These are phyloP conservation scores for Phytopythium oedochilum DNA, from an alignment of 352 stramenopile species.

Conservation along the genomic window DNA sequence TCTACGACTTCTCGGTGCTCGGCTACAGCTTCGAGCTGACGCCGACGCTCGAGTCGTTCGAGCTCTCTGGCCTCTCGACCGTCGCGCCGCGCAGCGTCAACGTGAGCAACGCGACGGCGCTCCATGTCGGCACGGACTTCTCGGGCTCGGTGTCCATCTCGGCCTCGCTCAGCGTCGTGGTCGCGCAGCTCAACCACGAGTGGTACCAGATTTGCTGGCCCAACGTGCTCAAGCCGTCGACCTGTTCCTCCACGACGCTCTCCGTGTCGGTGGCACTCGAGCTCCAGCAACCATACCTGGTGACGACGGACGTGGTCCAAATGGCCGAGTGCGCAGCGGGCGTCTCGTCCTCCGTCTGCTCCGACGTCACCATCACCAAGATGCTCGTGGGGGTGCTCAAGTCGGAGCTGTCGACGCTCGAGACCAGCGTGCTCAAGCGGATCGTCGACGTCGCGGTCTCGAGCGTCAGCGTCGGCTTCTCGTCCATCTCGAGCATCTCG, in stretches of 20 bases:
- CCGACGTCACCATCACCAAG: constrained; percentile 28
- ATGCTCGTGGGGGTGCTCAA: constrained; percentile 23
- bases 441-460: constrained; percentile 12
- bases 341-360: constrained; percentile 15
- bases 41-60: constrained; percentile 21
- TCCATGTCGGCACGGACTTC: constrained; percentile 25
- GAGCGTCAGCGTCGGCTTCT: constrained; percentile 19
- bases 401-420: constrained; percentile 5
- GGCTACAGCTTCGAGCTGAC: constrained; percentile 22
- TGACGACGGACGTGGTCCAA: constrained; percentile 17
- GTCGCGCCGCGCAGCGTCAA: constrained; percentile 27
- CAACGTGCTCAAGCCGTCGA: constrained; percentile 24
- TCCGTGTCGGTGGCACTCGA: constrained; percentile 20
- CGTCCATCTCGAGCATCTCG: constrained; percentile 31
- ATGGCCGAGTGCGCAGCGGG: constrained; percentile 15
- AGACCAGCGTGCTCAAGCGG: background rate
- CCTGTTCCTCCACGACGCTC: constrained; percentile 20
- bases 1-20: constrained; percentile 17
- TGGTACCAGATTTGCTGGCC: constrained; percentile 44
- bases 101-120: constrained; percentile 15
- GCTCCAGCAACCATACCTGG: constrained; percentile 15
- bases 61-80: constrained; percentile 21
- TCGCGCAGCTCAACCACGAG: constrained; percentile 27
- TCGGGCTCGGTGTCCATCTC: constrained; percentile 16
- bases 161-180: constrained; percentile 16